A percentile compares a stretch with the other conserved stretches of the same genome.
Evolutionary conservation across 2,329 filamentous ascomycete species (phyloP).

Genomic region (Sphaerostilbella broomeana): DNA sequence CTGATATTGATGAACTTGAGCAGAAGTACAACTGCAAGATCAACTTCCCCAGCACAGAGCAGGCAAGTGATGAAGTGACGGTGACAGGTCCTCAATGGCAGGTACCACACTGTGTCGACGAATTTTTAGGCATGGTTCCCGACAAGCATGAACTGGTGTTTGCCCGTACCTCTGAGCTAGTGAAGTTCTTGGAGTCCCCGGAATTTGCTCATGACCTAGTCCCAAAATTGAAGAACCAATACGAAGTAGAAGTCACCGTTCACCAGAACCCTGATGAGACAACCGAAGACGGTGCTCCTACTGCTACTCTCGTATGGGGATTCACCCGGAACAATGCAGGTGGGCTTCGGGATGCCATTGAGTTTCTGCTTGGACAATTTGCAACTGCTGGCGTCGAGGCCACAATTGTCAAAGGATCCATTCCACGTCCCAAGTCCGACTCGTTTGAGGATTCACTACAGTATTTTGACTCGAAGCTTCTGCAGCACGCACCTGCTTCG

Average conservation of each 20-base stretch:
- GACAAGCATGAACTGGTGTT: constrained; percentile 91
- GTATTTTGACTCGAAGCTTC: constrained; percentile 93
- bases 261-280: constrained; percentile 56
- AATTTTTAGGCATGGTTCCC: constrained; percentile 95
- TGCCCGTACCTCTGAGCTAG: constrained; percentile 65
- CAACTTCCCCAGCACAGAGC: constrained; percentile 93
- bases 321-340: constrained; percentile 98
- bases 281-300: constrained; percentile 51
- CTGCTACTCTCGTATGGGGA: constrained; percentile 61
- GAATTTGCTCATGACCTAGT: constrained; percentile 77
- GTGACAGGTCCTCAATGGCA: constrained; percentile 97
- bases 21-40: constrained; percentile 99
- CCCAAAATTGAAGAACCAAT: constrained; percentile 79
- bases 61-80: constrained; percentile 91
- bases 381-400: constrained; percentile 85
- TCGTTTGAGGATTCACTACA: constrained; percentile 96
- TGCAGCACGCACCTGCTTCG: constrained; percentile 82
- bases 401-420: constrained; percentile 83
- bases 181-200: constrained; percentile 72
- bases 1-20: constrained; percentile 88
- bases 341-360: constrained; percentile 89
- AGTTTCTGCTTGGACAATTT: constrained; percentile 81
- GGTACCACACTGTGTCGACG: constrained; percentile 92
- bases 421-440: constrained; percentile 96
- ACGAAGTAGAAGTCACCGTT: constrained; percentile 81